Base-by-base conservation (phyloP, 1,139 yeast species). In the Candida glucosophila region DNA sequence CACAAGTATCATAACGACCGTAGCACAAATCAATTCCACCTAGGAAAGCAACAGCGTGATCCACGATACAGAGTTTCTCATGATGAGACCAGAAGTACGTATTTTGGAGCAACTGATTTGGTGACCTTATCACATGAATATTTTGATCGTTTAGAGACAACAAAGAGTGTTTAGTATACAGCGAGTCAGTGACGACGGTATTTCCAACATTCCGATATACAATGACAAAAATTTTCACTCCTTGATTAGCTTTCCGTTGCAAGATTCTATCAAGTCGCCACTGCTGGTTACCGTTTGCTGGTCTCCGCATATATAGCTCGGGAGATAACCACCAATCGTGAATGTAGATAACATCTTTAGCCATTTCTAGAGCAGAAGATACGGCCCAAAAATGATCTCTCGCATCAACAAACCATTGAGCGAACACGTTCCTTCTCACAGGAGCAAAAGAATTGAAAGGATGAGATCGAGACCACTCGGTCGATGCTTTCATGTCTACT, bases 321-420 rank as follows among this genome's bases (percentile, higher is more conserved):
- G 99, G 99, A 7, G 92, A 73, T 17, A 92, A 60, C 98, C 98
- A 92, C 99, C 99, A 92, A 48, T 90, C 99, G 47, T 90, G 97
- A 29, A 92, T 85, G 48, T 78, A 92, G 22, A 92, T 80, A 2
- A 82, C 92, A 57, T 90, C 98, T 41, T 77, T 77, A 1, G 99
- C 98, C 83, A 83, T 77, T 40, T 80, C 88, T 33, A 90, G 60
- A 0, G 97, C 98, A 5, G 86, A 75, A 22, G 95, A 82, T 4
- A 88, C 76, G 1, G 96, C 93, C 97, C 97, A 92, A 56, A 85
- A 81, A 51, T 92, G 83, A 51, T 92, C 98, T 44, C 97, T 62
- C 3, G 83, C 98, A 54, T 92, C 99, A 5, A 92, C 97, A 57
- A 90, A 78, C 93, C 95, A 90, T 48, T 90, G 95, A 5, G 96